These are phyloP conservation scores for Sutorius australiensis DNA, from an alignment of 768 basidiomycete species.

Conservation along the genomic window DNA sequence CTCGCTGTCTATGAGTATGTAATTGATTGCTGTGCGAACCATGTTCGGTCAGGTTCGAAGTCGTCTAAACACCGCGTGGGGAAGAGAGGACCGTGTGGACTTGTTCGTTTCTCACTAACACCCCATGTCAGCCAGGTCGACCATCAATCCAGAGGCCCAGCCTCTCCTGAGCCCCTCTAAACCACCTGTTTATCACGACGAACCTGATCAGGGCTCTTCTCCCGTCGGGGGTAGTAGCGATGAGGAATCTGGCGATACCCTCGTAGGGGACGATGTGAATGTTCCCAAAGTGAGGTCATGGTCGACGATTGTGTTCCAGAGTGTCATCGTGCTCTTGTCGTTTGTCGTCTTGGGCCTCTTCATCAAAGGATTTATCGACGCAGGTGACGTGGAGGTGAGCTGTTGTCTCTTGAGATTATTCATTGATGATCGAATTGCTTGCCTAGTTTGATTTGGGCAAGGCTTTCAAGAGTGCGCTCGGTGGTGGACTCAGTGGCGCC, in stretches of 20 bases:
- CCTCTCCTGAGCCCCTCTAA: constrained; percentile 22
- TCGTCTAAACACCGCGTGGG: background rate
- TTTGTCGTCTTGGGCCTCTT: constrained; percentile 46
- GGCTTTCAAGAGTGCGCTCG: constrained; percentile 78
- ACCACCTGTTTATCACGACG: constrained; percentile 15
- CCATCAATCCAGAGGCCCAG: constrained; percentile 15
- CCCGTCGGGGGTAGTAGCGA: constrained; percentile 4
- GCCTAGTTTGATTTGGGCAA: constrained; percentile 72
- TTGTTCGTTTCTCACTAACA: constrained; percentile 5
- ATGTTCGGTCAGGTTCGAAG: background rate
- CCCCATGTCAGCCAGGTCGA: constrained; percentile 19
- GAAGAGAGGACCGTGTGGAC: background rate
- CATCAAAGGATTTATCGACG: constrained; percentile 67
- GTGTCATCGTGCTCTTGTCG: constrained; percentile 34
- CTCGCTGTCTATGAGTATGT: background rate
- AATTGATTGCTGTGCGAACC: background rate
- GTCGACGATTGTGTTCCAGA: constrained; percentile 25
- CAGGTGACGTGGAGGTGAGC: constrained; percentile 63
- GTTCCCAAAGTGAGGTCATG: constrained; percentile 10
- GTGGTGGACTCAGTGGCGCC: constrained; percentile 88
- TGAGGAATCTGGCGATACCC: constrained; percentile 16
- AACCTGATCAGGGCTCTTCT: background rate
- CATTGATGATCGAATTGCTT: constrained; percentile 36
- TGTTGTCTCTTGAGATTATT: constrained; percentile 23
- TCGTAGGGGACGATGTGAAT: background rate